Base-by-base conservation (phyloP, 257 asterid species). In the Solanum stenotomum region DNA sequence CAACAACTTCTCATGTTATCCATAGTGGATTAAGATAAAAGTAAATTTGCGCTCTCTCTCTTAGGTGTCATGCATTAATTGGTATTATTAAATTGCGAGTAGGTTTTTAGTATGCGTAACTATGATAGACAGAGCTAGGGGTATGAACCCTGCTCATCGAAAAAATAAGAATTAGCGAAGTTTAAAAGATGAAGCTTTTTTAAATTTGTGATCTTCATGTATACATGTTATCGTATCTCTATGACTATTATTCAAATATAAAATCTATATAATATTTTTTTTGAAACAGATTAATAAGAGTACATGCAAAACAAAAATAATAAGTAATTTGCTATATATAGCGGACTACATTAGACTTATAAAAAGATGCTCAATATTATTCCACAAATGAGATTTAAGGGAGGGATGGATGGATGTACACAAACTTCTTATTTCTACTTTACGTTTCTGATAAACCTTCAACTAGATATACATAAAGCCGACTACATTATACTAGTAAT, bases 91-190 rank as follows among this genome's bases (percentile, higher is more conserved):
- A 37, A 37, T 0, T 40, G 7, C 3, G 70, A 61, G 6, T 10
- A 23, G 8, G 31, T 2, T 63, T 23, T 63, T 63, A 10, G 3
- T 10, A 23, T 61, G 27, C 25, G 3, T 61, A 52, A 52, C 13
- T 61, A 61, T 0, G 6, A 23, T 22, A 10, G 29, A 23, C 3
- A 4, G 1, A 56, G 10, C 65, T 61, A 61, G 12, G 3, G 31
- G 7, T 63, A 23, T 23, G 31, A 23, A 23, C 31, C 6, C 3
- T 0, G 0, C n/a, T 9, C 5, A 1, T 8, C 27, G 1, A 61
- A 61, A 61, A 8, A 22, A 67, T 12, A 12, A 22, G 0, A 63
- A 10, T 4, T n/a, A 0, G 15, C 3, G 0, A n/a, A n/a, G 7
- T 63, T 63, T 10, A 12, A 56, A 52, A 18, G 13, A 44, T 3